Percentiles rank a stretch among this genome's conserved stretches.
Evolutionary conservation across 805 yeast genomes (phyloP).

Genomic region (Brettanomyces naardenensis): DNA sequence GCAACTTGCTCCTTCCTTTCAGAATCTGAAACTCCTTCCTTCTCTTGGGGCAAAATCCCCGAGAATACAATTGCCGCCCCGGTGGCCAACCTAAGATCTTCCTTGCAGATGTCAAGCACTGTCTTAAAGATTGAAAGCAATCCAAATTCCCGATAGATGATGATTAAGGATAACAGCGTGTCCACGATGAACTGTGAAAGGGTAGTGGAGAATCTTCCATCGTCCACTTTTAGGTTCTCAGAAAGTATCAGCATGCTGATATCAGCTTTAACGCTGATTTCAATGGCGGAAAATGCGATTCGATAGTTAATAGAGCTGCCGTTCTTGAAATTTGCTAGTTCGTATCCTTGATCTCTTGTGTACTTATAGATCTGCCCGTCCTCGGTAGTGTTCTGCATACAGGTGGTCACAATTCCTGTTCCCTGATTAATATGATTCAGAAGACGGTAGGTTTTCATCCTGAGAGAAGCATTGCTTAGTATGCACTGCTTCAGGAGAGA

Average conservation of each 20-base stretch:
- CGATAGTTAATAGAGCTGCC: conserved; percentile 20
- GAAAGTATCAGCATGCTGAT: conserved; percentile 15
- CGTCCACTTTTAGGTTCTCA: conserved; percentile 12
- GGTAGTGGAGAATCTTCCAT: conserved; percentile 3
- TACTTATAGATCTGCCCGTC: neutral
- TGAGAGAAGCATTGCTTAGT: conserved; percentile 15
- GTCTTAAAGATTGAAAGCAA: conserved; percentile 31
- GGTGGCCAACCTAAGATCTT: conserved; percentile 16
- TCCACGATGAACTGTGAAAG: conserved; percentile 8
- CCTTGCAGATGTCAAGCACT: conserved; percentile 7
- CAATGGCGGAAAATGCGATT: conserved; percentile 18
- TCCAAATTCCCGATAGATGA: conserved; percentile 29
- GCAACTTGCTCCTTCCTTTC: conserved; percentile 7
- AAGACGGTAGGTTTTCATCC: conserved; percentile 20
- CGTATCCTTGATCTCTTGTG: conserved; percentile 4
- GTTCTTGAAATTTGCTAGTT: conserved; percentile 9
- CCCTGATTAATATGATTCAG: conserved; percentile 14
- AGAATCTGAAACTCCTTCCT: neutral
- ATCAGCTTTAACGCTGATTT: conserved; percentile 15
- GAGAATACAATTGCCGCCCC: conserved; percentile 18
- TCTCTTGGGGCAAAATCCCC: conserved; percentile 11
- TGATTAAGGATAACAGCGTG: conserved; percentile 12
- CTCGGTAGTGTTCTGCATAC: neutral
- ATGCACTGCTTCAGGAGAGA: neutral
- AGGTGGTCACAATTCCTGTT: conserved; percentile 3